Base-by-base conservation (phyloP, 208 protist genomes). In the Jaenimonas drosophilae region DNA sequence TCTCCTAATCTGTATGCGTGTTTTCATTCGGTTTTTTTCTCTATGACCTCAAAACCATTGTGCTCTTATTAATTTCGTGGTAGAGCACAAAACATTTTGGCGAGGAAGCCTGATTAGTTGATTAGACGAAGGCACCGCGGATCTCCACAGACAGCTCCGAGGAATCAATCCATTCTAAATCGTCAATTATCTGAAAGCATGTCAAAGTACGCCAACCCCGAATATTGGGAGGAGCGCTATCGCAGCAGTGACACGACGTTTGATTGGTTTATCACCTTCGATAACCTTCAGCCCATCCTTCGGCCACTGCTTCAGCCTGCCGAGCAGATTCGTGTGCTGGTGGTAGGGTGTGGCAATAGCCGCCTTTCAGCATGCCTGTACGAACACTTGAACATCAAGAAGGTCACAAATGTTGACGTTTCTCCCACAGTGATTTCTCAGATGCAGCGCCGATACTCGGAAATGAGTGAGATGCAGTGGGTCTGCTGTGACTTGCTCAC, bases 161-260 rank as follows among this genome's bases (percentile, higher is more conserved):
- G 36, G 28, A 19, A 7, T 12, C 30, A 24, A 43, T 45, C 9
- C 40, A 38, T 32, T 11, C 9, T 11, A 54, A n/a, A 23, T 20
- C 40, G 20, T 42, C 20, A 14, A 33, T 24, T 9, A 17, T 21
- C 12, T 40, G 33, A 40, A n/a, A 27, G 6, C 29, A 91, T 92
- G 80, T 90, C 87, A 17, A 90, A 95, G 61, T 95, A 95, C 64
- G 77, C 81, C 6, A 88, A 89, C 24, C 72, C 77, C 7, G 81
- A 90, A 25, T 95, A 95, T 59, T 95, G 88, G 88, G 83, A 95
- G 53, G 83, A 95, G 54, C 66, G 84, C n/a, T 95, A 95, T 39
- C 84, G 87, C 38, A 88, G 78, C 49, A 87, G 71, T 34, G 85
- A 91, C 64, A 91, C 84, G 7, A 95, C 77, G 38, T 95, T 93